Conservation (phyloP, 805 yeast species). For the Yarrowia deformans region DNA sequence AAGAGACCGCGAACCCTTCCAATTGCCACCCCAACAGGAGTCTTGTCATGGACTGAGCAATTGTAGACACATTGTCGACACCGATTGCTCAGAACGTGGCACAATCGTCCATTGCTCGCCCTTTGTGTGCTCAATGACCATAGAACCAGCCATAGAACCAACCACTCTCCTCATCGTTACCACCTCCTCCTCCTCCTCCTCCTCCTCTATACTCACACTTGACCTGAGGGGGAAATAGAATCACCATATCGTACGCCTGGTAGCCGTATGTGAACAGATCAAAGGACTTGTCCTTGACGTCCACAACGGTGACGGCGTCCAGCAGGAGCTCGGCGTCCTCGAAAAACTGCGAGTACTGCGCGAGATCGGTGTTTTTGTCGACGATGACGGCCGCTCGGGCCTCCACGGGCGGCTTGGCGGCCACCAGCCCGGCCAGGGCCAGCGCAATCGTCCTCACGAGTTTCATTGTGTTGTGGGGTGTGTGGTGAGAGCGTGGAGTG, state of each 20-base stretch:
- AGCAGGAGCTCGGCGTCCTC: constrained; percentile 43
- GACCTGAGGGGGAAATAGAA: constrained; percentile 61
- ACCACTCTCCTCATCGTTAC: too few species aligned
- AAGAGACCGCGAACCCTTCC: too few species aligned
- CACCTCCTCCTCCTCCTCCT: background rate
- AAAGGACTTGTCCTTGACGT: constrained; percentile 48
- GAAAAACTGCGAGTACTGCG: constrained; percentile 41
- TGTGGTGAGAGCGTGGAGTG: background rate
- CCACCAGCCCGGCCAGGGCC: constrained; percentile 30
- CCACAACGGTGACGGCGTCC: constrained; percentile 44
- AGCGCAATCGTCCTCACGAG: constrained; percentile 17
- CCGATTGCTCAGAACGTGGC: too few species aligned
- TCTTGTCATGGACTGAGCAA: too few species aligned
- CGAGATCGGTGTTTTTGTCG: constrained; percentile 45
- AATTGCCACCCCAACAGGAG: too few species aligned
- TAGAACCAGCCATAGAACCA: too few species aligned
- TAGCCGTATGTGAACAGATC: constrained; percentile 55
- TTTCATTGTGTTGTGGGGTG: constrained; percentile 2
- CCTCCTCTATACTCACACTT: constrained; percentile 29
- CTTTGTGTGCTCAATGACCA: too few species aligned
- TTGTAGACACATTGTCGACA: too few species aligned
- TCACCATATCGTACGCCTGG: constrained; percentile 61
- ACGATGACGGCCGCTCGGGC: constrained; percentile 48
- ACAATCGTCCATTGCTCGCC: too few species aligned
- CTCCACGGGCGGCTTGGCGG: constrained; percentile 41